Base-by-base conservation (phyloP, 208 protist species). In the Crithidia mellificae region DNA sequence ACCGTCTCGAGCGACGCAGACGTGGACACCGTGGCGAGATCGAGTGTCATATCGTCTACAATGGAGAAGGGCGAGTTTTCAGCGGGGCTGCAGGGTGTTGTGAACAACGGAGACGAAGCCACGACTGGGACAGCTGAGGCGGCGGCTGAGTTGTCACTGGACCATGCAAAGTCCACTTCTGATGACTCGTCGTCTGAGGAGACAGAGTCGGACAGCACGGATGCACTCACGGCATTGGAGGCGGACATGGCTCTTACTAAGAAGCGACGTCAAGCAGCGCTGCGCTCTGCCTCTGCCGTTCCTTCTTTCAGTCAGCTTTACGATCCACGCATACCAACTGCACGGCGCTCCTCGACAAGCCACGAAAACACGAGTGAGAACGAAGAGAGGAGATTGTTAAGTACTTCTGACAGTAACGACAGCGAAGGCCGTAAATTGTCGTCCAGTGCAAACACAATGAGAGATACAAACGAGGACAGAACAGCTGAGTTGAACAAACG, bases 281-380 rank as follows among this genome's bases (percentile, higher is more conserved):
- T 90, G 17, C 55, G 71, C 15, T 68, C 57, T 2, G 29, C 47
- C 20, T 24, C 39, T 11, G 30, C 19, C 17, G 66, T 64, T 7
- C 63, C 70, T 0, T 64, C 74, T 2, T 89, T 91, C 34, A 67
- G 77, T 12, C 39, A 74, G 22, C 77, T 91, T 0, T 88, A 91
- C 63, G 58, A 81, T 41, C 79, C 78, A 17, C 54, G 38, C 32
- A 43, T 62, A 19, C 29, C 38, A 0, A 14, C 56, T n/a, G 41
- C 24, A 14, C 1, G 15, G 12, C 3, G 0, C 12, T 4, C 20
- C 12, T 0, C 39, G 39, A n/a, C 55, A 38, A 38, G 30, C 2
- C 8, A 12, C 20, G 36, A 22, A 32, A 7, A 32, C 6, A 17
- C 19, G 5, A 22, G 0, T 43, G 20, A 30, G 19, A 20, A 11